These are phyloP conservation scores for Backusella parvicylindrica DNA, from an alignment of 192 early-diverging fungal species.

Conservation along the genomic window DNA sequence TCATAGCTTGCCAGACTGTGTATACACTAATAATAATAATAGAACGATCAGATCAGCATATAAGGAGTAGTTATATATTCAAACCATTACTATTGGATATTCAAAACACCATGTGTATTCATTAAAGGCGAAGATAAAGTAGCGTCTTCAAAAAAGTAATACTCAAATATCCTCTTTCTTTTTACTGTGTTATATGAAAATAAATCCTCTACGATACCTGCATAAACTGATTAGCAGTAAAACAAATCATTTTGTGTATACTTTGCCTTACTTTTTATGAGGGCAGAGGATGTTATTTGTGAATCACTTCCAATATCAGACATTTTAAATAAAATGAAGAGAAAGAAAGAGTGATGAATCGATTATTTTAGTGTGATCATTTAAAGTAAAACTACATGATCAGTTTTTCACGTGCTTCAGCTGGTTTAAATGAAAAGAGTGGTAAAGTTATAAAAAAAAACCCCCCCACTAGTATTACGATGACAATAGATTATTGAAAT, in stretches of 20 bases:
- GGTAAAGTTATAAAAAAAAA: too few relatives aligned
- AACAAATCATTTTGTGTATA: not conserved
- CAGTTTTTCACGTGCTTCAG: not conserved
- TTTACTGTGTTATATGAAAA: conserved; percentile 46
- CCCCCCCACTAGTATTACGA: too few relatives aligned
- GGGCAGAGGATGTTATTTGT: conserved; percentile 12
- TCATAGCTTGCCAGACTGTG: conserved; percentile 34
- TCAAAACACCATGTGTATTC: conserved; percentile 46
- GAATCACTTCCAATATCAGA: conserved; percentile 21
- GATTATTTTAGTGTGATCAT: not conserved
- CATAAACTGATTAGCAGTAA: not conserved
- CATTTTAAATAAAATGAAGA: conserved; percentile 11
- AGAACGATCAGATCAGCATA: not conserved
- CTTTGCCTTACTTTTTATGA: conserved; percentile 8
- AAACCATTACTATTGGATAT: conserved; percentile 50
- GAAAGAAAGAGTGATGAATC: not conserved
- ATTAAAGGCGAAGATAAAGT: conserved; percentile 47
- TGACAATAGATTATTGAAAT: too few relatives aligned
- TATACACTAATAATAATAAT: conserved; percentile 23
- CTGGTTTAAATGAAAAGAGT: not conserved
- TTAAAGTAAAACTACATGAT: not conserved
- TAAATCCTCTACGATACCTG: conserved; percentile 41
- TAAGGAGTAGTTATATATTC: not conserved
- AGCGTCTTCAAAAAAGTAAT: conserved; percentile 51
- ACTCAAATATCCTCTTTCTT: conserved; percentile 51